These are phyloP conservation scores for Trametes coccinea DNA, from an alignment of 768 basidiomycete species.

Conservation along the genomic window DNA sequence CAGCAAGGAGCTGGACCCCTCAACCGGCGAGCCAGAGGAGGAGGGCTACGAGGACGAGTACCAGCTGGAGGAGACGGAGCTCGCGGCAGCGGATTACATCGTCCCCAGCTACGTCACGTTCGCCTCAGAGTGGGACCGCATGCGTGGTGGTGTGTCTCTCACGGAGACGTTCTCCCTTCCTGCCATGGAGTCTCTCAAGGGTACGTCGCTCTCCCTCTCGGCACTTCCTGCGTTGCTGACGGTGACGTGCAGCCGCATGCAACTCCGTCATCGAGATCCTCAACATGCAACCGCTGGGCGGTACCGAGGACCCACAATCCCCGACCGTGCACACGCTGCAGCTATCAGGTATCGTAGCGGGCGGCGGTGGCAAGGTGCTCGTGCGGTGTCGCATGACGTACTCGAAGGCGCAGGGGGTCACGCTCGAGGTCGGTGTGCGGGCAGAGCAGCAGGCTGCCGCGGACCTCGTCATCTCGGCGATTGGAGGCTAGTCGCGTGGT, in stretches of 20 bases:
- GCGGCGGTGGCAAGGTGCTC: constrained; percentile 95
- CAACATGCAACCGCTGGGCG: constrained; percentile 95
- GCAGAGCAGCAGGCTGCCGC: constrained; percentile 90
- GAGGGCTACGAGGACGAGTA: constrained; percentile 99
- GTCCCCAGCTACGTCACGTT: constrained; percentile 94
- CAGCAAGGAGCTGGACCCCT: constrained; percentile 96
- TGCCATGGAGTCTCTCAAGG: constrained; percentile 91
- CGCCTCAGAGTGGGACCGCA: constrained; percentile 91
- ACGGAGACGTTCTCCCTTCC: constrained; percentile 94
- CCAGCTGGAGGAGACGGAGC: constrained; percentile 92
- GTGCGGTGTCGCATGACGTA: constrained; percentile 96
- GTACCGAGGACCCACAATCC: constrained; percentile 79
- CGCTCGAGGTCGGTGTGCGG: constrained; percentile 86
- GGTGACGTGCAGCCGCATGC: constrained; percentile 71
- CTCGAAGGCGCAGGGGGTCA: constrained; percentile 86
- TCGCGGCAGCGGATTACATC: constrained; percentile 93
- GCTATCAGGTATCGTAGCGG: constrained; percentile 84
- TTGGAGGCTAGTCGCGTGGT: constrained; percentile 39
- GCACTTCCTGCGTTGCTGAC: constrained; percentile 24
- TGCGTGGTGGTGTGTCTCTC: constrained; percentile 72
- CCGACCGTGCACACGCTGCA: constrained; percentile 92
- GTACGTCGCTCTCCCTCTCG: constrained; percentile 44
- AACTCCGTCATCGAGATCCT: constrained; percentile 95
- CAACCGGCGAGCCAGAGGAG: constrained; percentile 92
- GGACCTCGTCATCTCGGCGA: constrained; percentile 86